Evolutionary conservation across 192 early-diverging fungal species (phyloP).

Genomic region (Coemansia sp.): DNA sequence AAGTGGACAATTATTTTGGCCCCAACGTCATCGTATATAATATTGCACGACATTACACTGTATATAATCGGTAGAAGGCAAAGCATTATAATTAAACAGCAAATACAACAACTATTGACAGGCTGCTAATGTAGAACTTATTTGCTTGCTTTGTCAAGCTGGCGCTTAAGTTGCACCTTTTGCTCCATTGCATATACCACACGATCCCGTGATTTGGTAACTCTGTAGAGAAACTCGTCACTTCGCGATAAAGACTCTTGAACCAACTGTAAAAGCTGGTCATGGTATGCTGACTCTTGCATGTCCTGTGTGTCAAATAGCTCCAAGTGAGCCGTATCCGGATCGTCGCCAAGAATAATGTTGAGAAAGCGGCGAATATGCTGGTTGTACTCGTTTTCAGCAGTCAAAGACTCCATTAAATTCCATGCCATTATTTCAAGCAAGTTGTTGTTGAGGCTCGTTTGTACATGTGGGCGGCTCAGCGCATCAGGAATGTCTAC

Average conservation of each 20-base stretch:
- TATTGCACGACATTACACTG: no score
- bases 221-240: constrained; percentile 49
- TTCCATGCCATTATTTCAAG: constrained; percentile 51
- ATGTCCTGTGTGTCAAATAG: constrained; percentile 35
- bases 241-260: constrained; percentile 50
- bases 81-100: no score
- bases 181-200: constrained; percentile 48
- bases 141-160: constrained; percentile 25
- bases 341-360: constrained; percentile 48
- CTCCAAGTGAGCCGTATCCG: constrained; percentile 44
- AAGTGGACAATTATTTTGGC: no score
- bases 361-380: constrained; percentile 53
- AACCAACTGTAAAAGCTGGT: constrained; percentile 46
- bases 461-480: constrained; percentile 40
- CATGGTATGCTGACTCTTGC: constrained; percentile 32
- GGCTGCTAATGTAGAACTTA: background rate
- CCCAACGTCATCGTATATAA: no score
- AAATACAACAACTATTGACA: no score
- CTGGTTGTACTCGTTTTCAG: constrained; percentile 54
- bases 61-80: no score
- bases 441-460: constrained; percentile 45
- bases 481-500: constrained; percentile 40
- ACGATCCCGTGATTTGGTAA: constrained; percentile 43
- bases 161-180: constrained; percentile 36
- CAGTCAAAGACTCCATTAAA: constrained; percentile 42